These are phyloP conservation scores for Quambalaria eucalypti DNA, from an alignment of 1,284 basidiomycete species.

Conservation along the genomic window DNA sequence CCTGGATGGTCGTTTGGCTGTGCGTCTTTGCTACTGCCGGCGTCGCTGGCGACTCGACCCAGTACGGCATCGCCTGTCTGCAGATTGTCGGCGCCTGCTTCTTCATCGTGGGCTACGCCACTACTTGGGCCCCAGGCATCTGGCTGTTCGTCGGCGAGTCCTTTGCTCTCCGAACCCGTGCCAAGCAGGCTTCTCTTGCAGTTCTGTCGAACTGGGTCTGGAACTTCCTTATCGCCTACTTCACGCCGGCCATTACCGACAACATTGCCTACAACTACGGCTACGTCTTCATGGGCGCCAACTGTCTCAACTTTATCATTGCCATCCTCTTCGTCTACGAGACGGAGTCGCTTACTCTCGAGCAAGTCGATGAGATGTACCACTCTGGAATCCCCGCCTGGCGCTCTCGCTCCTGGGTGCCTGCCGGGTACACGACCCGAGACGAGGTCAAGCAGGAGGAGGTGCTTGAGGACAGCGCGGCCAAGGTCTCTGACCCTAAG, in stretches of 20 bases:
- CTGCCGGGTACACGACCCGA: constrained; percentile 24
- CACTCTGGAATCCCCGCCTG: constrained; percentile 55
- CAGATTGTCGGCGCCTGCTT: constrained; percentile 70
- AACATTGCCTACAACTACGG: constrained; percentile 57
- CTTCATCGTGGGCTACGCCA: constrained; percentile 69
- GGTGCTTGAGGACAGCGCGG: not conserved
- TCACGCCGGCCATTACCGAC: constrained; percentile 46
- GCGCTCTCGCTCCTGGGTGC: constrained; percentile 54
- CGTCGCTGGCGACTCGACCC: constrained; percentile 56
- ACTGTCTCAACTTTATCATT: constrained; percentile 54
- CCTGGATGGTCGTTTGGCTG: constrained; percentile 64
- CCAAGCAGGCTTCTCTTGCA: constrained; percentile 65
- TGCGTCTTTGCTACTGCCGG: constrained; percentile 69
- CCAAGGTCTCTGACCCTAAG: constrained; percentile 3
- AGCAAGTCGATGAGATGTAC: constrained; percentile 68
- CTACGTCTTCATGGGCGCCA: constrained; percentile 60
- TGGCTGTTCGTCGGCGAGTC: constrained; percentile 54
- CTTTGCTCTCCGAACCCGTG: constrained; percentile 64
- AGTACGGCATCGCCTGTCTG: constrained; percentile 54
- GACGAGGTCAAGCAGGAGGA: constrained; percentile 26
- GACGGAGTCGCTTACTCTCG: constrained; percentile 60
- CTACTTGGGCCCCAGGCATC: constrained; percentile 56
- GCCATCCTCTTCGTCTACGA: constrained; percentile 73
- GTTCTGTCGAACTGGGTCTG: constrained; percentile 59
- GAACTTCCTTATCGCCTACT: constrained; percentile 70